Conservation (phyloP, 495 filamentous ascomycete genomes). For the Penicillium arizonense region DNA sequence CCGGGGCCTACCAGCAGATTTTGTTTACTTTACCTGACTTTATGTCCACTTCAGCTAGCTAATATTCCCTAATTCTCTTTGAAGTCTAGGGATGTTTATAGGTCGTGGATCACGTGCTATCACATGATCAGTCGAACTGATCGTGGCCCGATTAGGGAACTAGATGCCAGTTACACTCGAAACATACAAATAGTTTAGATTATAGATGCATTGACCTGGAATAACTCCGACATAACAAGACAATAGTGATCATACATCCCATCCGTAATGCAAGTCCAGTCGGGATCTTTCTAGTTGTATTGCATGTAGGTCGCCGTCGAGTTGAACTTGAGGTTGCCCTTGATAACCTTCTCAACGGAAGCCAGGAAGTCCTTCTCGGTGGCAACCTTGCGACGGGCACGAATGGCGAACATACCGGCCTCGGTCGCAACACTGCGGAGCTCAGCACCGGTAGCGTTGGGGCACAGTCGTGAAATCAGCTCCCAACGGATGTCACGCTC, state of each 20-base stretch:
- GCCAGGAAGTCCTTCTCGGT: conserved; percentile 99
- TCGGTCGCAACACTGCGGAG: conserved; percentile 96
- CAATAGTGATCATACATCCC: conserved; percentile 22
- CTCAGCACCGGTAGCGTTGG: conserved; percentile 95
- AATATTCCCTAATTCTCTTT: not conserved
- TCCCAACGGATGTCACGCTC: conserved; percentile 99
- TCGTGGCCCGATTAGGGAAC: not conserved
- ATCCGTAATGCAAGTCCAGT: conserved; percentile 22
- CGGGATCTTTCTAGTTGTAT: conserved; percentile 72
- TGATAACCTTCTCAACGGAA: conserved; percentile 99
- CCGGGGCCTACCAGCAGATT: not conserved
- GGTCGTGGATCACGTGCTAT: not conserved
- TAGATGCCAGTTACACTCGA: not conserved
- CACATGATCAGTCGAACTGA: not conserved
- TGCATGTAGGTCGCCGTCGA: conserved; percentile 98
- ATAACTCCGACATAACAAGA: conserved; percentile 18
- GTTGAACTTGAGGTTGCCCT: conserved; percentile 99
- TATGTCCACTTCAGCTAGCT: not conserved
- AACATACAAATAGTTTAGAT: conserved; percentile 11
- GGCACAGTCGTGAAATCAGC: conserved; percentile 92
- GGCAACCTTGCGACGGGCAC: conserved; percentile 94
- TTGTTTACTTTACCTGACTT: not conserved
- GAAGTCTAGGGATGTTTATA: not conserved
- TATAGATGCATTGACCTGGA: conserved; percentile 21
- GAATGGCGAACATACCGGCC: conserved; percentile 98